Percentiles rank a stretch among this genome's conserved stretches.
Evolutionary conservation across 495 filamentous ascomycete species (phyloP).

Genomic region (Penicillium egyptiacum): DNA sequence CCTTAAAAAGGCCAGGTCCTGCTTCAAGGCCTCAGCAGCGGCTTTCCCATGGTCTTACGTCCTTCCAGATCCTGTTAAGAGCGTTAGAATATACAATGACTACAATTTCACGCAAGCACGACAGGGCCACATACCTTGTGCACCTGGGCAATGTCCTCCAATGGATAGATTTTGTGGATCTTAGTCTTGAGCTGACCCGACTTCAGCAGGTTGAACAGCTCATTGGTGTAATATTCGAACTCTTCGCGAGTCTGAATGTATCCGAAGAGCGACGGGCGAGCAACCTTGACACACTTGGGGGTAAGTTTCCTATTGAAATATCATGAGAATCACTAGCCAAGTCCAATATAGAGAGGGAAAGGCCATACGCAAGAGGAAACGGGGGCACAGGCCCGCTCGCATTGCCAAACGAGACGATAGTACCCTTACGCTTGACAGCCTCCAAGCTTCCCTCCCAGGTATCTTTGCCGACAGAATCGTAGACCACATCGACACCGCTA

Average conservation of each 20-base stretch:
- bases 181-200: slow-evolving; percentile 68
- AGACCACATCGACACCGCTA: slow-evolving; percentile 74
- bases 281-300: slow-evolving; percentile 77
- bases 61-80: slow-evolving; percentile 68
- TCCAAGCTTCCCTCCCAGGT: slow-evolving; percentile 87
- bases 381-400: slow-evolving; percentile 81
- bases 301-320: slow-evolving; percentile 46
- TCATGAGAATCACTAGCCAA: slow-evolving; percentile 4
- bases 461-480: slow-evolving; percentile 83
- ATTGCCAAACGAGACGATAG: slow-evolving; percentile 85
- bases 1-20: neutral
- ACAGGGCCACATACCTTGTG: slow-evolving; percentile 52
- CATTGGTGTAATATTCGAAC: slow-evolving; percentile 65
- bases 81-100: slow-evolving; percentile 9
- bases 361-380: slow-evolving; percentile 57
- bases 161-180: slow-evolving; percentile 80
- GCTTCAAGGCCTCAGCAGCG: slow-evolving; percentile 39
- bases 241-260: slow-evolving; percentile 80
- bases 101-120: neutral
- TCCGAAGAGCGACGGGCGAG: slow-evolving; percentile 69
- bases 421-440: slow-evolving; percentile 76
- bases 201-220: slow-evolving; percentile 71
- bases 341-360: neutral
- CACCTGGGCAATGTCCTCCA: slow-evolving; percentile 71
- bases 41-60: slow-evolving; percentile 81